A percentile compares a stretch with the other conserved stretches of the same genome.
These are phyloP conservation scores for Allantophomopsis lycopodina DNA, from an alignment of 2,329 filamentous ascomycete genomes.

Conservation along the genomic window DNA sequence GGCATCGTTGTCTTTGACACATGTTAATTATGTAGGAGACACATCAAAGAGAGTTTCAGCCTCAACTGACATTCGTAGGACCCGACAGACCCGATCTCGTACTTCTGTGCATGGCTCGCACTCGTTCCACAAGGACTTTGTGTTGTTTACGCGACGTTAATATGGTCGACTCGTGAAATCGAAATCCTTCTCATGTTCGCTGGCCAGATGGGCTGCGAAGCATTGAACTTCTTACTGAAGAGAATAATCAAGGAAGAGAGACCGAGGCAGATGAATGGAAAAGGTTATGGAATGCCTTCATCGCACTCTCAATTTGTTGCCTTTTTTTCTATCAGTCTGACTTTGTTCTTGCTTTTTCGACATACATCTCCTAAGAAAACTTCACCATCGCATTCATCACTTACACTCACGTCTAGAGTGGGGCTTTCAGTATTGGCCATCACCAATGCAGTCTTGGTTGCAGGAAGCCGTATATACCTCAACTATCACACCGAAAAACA, in stretches of 20 bases:
- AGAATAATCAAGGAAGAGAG: conserved; percentile 85
- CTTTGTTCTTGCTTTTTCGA: conserved; percentile 72
- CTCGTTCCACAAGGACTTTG: conserved; percentile 86
- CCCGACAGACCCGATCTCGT: conserved; percentile 71
- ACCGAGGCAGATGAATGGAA: conserved; percentile 67
- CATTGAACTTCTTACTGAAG: conserved; percentile 79
- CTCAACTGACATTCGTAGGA: conserved; percentile 39
- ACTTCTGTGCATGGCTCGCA: conserved; percentile 79
- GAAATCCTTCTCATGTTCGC: conserved; percentile 84
- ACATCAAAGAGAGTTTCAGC: not conserved
- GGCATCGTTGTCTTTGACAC: conserved; percentile 84
- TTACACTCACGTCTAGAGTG: conserved; percentile 45
- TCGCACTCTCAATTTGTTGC: conserved; percentile 92
- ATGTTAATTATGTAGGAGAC: conserved; percentile 76
- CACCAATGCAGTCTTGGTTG: conserved; percentile 51
- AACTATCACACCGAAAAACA: conserved; percentile 85
- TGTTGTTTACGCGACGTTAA: conserved; percentile 77
- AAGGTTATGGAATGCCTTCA: conserved; percentile 94
- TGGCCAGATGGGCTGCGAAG: conserved; percentile 87
- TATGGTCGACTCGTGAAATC: conserved; percentile 39
- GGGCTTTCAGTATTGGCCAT: conserved; percentile 41
- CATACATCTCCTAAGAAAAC: conserved; percentile 42
- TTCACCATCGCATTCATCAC: conserved; percentile 34
- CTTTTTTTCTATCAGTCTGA: conserved; percentile 78
- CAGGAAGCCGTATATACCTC: conserved; percentile 76